Evolutionary conservation across 2,329 filamentous ascomycete genomes (phyloP), one percentile per base, ranked within the genome.

Genomic region (Cercospora sp.): DNA sequence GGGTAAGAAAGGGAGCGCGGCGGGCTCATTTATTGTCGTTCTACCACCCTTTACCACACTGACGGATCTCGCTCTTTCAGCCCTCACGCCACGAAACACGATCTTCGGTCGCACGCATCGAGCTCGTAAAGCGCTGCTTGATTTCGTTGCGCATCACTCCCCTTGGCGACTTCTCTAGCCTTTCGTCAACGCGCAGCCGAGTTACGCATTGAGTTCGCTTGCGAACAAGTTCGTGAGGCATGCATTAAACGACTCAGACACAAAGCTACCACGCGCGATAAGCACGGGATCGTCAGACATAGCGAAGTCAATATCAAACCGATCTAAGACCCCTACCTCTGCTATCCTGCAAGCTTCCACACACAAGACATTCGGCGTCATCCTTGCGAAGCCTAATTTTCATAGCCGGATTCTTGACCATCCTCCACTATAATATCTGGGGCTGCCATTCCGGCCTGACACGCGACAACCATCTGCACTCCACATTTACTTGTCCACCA

Each of bases 341-440:
- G 62, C 62, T 55, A 42, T 23, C 31, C 28, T 39, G 45, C 62
- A 64, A 64, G 62, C 62, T 57, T 64, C 48, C 28, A 26, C 16
- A 64, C 45, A 58, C 62, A 64, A 64, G 51, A 64, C 62, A 58
- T 57, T 55, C 62, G 62, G 62, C 62, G 62, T 64, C 62, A 64
- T 64, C 62, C 62, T 64, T 64, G 62, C 48, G 60, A 48, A 45
- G 60, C 60, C 60, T 30, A 58, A 28, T 62, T 31, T 33, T 57
- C 45, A 20, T 39, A 39, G 30, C 62, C 31, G 62, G 51, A 51
- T 58, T 64, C 48, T 64, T 64, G 51, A 30, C 48, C 60, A 62
- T 48, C 60, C 60, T 62, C 60, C 60, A 48, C 60, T 64, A 64
- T 58, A 64, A 31, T 20, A 26, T 64, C 62, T 58, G 62, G 51